Evolutionary conservation across 768 basidiomycete genomes (phyloP).

Genomic region (Russula griseocarnosa): DNA sequence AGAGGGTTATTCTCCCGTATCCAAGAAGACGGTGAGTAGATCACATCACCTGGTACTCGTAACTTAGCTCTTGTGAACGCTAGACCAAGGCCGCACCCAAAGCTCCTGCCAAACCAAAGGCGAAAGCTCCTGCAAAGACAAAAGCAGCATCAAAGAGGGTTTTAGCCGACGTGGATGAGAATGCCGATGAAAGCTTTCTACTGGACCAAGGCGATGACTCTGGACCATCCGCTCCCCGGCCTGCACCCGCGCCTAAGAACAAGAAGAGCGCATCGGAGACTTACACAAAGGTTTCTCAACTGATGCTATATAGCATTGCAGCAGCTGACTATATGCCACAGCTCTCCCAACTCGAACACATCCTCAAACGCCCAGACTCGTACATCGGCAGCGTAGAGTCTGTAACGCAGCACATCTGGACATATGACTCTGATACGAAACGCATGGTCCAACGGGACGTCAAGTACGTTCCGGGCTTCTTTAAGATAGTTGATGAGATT

Average conservation of each 20-base stretch:
- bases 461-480: conserved; percentile 94
- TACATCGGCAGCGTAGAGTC: conserved; percentile 97
- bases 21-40: conserved; percentile 45
- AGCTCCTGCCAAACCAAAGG: conserved; percentile 42
- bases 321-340: conserved; percentile 36
- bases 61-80: conserved; percentile 29
- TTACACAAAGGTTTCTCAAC: conserved; percentile 70
- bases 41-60: conserved; percentile 28
- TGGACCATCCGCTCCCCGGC: conserved; percentile 31
- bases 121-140: conserved; percentile 46
- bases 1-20: conserved; percentile 58
- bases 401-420: conserved; percentile 87
- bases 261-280: conserved; percentile 90
- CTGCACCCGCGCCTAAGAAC: conserved; percentile 42
- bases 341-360: conserved; percentile 94
- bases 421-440: conserved; percentile 78
- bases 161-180: conserved; percentile 59
- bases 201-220: conserved; percentile 42
- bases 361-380: conserved; percentile 85
- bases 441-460: conserved; percentile 80
- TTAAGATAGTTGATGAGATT: conserved; percentile 99
- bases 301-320: background rate
- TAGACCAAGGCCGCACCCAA: conserved; percentile 47
- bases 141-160: conserved; percentile 60
- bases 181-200: conserved; percentile 48